Evolutionary conservation across 768 basidiomycete genomes (phyloP), one percentile per base, ranked within the genome.

Genomic region (Pseudohyphozyma bogoriensis): DNA sequence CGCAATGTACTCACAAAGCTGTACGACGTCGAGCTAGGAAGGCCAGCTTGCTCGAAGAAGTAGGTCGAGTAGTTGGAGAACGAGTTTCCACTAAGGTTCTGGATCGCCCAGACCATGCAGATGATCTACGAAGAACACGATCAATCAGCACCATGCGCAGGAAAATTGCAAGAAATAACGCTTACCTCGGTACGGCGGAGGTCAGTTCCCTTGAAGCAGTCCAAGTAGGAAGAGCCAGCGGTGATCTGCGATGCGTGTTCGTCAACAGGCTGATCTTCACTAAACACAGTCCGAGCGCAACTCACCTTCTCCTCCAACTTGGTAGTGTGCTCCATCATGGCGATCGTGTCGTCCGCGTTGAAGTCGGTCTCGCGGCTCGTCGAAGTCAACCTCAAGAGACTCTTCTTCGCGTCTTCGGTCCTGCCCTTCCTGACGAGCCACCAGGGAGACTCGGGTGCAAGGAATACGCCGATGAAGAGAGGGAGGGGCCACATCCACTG

Each of bases 51-150:
- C 31, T 67, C 64, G 28, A 70, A 57, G 46, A 60, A 60, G 53
- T 32, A 60, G 59, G 69, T 72, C 62, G 40, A 42, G 58, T 59
- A n/a, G 62, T 32, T 22, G 88, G 88, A 64, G 88, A 24, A 31
- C 42, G 51, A 22, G 29, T 33, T n/a, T 42, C 73, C 74, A 49
- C 68, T 70, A 15, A 59, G 37, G 37, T 59, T 69, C 57, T 74
- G 73, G 37, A 70, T 67, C n/a, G 63, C 46, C 72, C 72, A 74
- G 40, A 59, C 63, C 2, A 64, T 53, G 4, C 47, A 32, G 11
- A 67, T 90, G 73, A 90, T 74, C 40, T 42, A 42, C 18, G 37
- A 10, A 10, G 37, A 10, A 10, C 37, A 37, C 11, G 37, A 18
- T 37, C 37, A 37, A 18, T 37, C 11, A 18, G 37, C 37, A 18